A percentile compares a stretch with the other conserved stretches of the same genome.
These are phyloP conservation scores for Cladosporium sp. DNA, from an alignment of 2,329 filamentous ascomycete genomes.

Conservation along the genomic window DNA sequence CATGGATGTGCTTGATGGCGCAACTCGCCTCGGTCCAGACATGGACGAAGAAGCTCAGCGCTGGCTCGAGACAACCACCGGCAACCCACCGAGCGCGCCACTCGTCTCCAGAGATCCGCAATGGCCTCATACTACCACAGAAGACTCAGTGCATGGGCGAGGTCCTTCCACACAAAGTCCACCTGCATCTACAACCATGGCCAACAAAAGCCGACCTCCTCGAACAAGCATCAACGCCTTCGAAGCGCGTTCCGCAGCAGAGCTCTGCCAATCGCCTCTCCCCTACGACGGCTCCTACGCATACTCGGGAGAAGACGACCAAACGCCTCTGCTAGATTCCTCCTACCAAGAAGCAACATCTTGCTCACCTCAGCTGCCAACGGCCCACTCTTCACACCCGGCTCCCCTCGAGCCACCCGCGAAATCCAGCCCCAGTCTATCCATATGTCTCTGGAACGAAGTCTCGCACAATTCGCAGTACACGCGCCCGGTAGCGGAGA, in stretches of 20 bases:
- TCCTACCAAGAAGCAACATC: neutral
- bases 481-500: slow-evolving; percentile 20
- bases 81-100: neutral
- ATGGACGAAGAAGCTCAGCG: neutral
- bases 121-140: neutral
- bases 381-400: neutral
- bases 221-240: neutral
- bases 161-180: neutral
- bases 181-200: neutral
- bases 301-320: neutral
- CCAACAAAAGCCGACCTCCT: neutral
- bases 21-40: neutral
- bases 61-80: neutral
- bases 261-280: neutral
- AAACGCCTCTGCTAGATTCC: neutral
- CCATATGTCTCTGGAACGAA: slow-evolving; percentile 17
- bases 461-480: slow-evolving; percentile 20
- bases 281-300: neutral
- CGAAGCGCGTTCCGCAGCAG: slow-evolving; percentile 8
- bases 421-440: slow-evolving; percentile 16
- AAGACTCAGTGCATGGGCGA: no score
- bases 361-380: neutral
- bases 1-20: neutral
- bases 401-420: neutral
- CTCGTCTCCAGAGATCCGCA: neutral